These are phyloP conservation scores for Candida albicans DNA, from an alignment of 1,139 yeast genomes.

Conservation along the genomic window DNA sequence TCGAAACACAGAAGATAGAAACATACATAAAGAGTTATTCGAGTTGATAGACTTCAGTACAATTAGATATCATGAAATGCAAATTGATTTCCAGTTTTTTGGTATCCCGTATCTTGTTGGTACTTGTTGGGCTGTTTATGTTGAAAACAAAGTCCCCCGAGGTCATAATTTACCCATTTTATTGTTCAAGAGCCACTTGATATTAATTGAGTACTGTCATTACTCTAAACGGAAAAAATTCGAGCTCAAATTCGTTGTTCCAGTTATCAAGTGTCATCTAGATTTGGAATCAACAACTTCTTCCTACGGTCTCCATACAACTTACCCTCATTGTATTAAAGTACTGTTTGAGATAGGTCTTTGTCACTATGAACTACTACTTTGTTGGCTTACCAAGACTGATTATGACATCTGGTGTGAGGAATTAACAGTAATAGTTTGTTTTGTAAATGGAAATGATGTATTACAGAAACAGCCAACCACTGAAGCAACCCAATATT, in stretches of 20 bases:
- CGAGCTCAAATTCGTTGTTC: constrained; percentile 47
- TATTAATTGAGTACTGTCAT: constrained; percentile 23
- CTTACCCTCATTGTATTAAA: constrained; percentile 36
- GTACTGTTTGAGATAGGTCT: constrained; percentile 44
- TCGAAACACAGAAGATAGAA: constrained; percentile 1
- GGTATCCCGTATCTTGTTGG: constrained; percentile 45
- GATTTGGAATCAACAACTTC: constrained; percentile 27
- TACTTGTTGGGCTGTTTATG: constrained; percentile 40
- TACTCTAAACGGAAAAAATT: constrained; percentile 12
- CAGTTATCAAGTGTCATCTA: constrained; percentile 39
- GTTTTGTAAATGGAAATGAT: constrained; percentile 28
- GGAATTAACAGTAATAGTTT: constrained; percentile 31
- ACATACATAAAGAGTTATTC: not conserved
- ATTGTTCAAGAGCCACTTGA: constrained; percentile 52
- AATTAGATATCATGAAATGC: constrained; percentile 10
- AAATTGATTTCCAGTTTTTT: constrained; percentile 33
- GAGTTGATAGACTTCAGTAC: constrained; percentile 15
- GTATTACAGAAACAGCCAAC: not conserved
- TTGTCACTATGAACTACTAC: constrained; percentile 45
- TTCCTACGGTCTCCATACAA: constrained; percentile 38
- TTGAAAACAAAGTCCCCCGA: constrained; percentile 20
- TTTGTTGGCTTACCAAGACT: constrained; percentile 30
- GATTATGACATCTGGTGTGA: constrained; percentile 48
- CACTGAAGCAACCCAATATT: constrained; percentile 5
- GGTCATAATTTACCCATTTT: constrained; percentile 36